These are phyloP conservation scores for Kodamaea neixiangensis DNA, from an alignment of 805 yeast genomes.

Conservation along the genomic window DNA sequence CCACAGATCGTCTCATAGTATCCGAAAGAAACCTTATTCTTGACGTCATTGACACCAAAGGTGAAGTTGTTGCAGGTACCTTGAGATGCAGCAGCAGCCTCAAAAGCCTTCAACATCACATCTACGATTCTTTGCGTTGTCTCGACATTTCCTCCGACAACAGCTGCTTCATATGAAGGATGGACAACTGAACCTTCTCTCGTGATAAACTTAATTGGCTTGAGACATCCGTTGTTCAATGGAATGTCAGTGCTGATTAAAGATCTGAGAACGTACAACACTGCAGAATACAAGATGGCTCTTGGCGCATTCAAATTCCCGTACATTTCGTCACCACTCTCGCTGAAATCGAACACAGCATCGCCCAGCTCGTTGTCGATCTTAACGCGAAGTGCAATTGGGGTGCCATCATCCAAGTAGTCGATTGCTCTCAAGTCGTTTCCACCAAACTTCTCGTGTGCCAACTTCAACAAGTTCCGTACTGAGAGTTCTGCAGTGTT, in stretches of 20 bases:
- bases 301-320: constrained; percentile 92
- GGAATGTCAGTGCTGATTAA: constrained; percentile 88
- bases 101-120: constrained; percentile 81
- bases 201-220: constrained; percentile 65
- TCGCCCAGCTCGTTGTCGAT: constrained; percentile 51
- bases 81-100: constrained; percentile 92
- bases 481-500: constrained; percentile 76
- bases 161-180: constrained; percentile 86
- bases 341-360: constrained; percentile 80
- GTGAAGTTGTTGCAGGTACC: constrained; percentile 95
- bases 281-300: constrained; percentile 87
- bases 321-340: constrained; percentile 83
- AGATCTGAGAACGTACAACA: constrained; percentile 82
- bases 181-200: constrained; percentile 48
- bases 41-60: constrained; percentile 73
- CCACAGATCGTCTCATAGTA: constrained; percentile 96
- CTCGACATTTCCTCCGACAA: constrained; percentile 88
- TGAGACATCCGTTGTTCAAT: constrained; percentile 87
- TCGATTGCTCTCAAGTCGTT: constrained; percentile 55
- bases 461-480: constrained; percentile 37
- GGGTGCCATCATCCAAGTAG: constrained; percentile 79
- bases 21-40: constrained; percentile 67
- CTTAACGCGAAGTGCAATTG: constrained; percentile 56
- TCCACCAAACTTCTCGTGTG: constrained; percentile 42
- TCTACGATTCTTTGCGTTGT: constrained; percentile 94